Percentiles rank a stretch among this genome's conserved stretches.
phyloP scores from a whole-genome alignment of 768 basidiomycete genomes.

The Tulasnella sp. region DNA sequence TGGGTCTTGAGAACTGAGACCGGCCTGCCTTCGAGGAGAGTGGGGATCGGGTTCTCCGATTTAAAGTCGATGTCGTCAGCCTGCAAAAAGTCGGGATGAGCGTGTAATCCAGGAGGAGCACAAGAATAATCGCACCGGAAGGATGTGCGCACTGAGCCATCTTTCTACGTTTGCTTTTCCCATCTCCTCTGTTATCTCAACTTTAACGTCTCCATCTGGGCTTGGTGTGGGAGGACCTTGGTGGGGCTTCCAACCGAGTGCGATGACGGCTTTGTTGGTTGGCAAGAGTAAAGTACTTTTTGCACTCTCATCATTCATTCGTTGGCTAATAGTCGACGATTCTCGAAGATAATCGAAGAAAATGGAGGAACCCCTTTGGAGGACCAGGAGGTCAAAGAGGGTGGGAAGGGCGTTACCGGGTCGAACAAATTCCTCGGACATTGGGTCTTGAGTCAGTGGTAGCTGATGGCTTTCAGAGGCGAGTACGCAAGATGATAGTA shows the following conservation, averaged over 20 bases:
- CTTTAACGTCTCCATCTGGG: slow-evolving; percentile 15
- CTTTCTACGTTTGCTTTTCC: slow-evolving; percentile 61
- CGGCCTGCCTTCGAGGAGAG: slow-evolving; percentile 51
- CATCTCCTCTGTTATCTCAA: slow-evolving; percentile 47
- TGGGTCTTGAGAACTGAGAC: slow-evolving; percentile 45
- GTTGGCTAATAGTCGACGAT: not conserved
- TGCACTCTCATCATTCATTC: slow-evolving; percentile 8
- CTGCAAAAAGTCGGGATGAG: not conserved
- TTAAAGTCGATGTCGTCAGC: not conserved
- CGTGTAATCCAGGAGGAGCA: not conserved
- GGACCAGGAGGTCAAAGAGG: slow-evolving; percentile 68
- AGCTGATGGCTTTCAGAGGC: not conserved
- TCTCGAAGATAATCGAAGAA: slow-evolving; percentile 44
- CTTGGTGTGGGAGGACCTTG: slow-evolving; percentile 24
- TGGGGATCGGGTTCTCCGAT: slow-evolving; percentile 28
- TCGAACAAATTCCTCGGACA: not conserved
- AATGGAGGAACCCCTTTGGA: slow-evolving; percentile 66
- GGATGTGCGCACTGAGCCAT: slow-evolving; percentile 78
- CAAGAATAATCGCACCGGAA: slow-evolving; percentile 51
- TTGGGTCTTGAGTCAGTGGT: not conserved
- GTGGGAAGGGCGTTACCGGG: slow-evolving; percentile 38
- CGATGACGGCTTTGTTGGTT: slow-evolving; percentile 83
- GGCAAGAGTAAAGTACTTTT: slow-evolving; percentile 65
- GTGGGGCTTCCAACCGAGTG: slow-evolving; percentile 66
- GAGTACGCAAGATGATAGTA: not conserved